Evolutionary conservation across 805 yeast genomes (phyloP).

Genomic region (Saturnispora zaruensis): DNA sequence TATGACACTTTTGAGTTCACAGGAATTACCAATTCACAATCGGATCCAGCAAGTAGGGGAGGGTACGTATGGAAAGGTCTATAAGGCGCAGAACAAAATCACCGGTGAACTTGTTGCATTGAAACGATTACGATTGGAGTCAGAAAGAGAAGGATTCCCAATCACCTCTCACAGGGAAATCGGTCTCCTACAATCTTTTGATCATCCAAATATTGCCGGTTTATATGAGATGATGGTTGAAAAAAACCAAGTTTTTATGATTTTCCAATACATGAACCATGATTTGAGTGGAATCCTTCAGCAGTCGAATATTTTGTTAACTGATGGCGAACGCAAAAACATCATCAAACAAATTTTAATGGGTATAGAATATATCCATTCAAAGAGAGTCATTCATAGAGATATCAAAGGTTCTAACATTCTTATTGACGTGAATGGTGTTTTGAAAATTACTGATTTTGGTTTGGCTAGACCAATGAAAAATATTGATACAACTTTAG

Average conservation of each 20-base stretch:
- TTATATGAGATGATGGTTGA: constrained; percentile 87
- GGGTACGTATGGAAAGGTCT: constrained; percentile 96
- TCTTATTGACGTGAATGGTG: constrained; percentile 52
- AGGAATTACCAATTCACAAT: constrained; percentile 42
- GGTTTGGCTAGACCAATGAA: constrained; percentile 76
- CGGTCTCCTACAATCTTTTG: constrained; percentile 69
- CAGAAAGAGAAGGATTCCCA: constrained; percentile 92
- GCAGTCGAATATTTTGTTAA: constrained; percentile 58
- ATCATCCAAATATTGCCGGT: constrained; percentile 76
- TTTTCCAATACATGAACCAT: constrained; percentile 88
- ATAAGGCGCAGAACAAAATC: constrained; percentile 66
- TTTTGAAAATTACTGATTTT: constrained; percentile 69
- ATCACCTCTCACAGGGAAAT: constrained; percentile 92
- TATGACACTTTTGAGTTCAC: not conserved
- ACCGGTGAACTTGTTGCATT: constrained; percentile 77
- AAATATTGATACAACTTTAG: constrained; percentile 36
- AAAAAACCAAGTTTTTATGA: constrained; percentile 67
- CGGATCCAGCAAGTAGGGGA: constrained; percentile 91
- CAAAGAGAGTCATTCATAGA: constrained; percentile 61
- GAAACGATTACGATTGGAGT: constrained; percentile 73
- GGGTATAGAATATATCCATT: constrained; percentile 64
- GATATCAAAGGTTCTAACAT: constrained; percentile 80
- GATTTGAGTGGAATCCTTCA: constrained; percentile 83
- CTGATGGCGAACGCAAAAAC: constrained; percentile 58
- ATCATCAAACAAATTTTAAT: constrained; percentile 56